phyloP scores from a whole-genome alignment of 441 rosid genomes.

The Erodium moschatum region DNA sequence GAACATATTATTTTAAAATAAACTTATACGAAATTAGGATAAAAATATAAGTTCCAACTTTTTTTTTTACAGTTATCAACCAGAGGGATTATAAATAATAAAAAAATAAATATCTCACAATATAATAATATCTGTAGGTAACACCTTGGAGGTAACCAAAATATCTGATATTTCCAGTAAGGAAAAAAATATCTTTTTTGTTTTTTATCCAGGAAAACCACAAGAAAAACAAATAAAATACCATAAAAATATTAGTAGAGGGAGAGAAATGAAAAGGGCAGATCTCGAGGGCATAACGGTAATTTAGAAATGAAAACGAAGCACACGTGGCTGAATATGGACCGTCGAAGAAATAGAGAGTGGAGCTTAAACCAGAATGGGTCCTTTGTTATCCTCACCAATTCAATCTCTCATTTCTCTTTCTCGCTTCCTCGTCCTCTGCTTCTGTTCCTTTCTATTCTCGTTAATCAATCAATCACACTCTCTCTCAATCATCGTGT shows the following conservation, averaged over 20 bases:
- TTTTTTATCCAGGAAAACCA: background rate
- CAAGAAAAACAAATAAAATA: background rate
- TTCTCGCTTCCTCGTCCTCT: background rate
- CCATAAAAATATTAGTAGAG: too few species aligned
- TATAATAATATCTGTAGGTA: too few species aligned
- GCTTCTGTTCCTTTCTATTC: background rate
- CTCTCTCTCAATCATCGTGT: background rate
- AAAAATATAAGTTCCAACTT: too few species aligned
- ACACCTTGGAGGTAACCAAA: too few species aligned
- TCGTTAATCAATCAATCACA: background rate
- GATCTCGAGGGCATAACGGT: background rate
- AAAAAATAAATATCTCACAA: too few species aligned
- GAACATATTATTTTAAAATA: too few species aligned
- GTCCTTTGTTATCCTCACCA: constrained; percentile 6
- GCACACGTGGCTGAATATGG: background rate
- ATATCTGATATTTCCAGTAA: too few species aligned
- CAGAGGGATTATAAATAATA: too few species aligned
- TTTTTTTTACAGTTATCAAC: too few species aligned
- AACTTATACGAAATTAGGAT: too few species aligned
- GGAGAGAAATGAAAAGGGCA: background rate
- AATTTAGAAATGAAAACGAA: background rate
- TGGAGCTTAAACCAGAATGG: background rate
- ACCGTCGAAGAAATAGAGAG: constrained; percentile 9
- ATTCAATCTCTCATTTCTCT: background rate
- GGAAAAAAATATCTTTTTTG: too few species aligned